Conservation (phyloP, 1,284 basidiomycete species). For the Apiotrichum siamense region DNA sequence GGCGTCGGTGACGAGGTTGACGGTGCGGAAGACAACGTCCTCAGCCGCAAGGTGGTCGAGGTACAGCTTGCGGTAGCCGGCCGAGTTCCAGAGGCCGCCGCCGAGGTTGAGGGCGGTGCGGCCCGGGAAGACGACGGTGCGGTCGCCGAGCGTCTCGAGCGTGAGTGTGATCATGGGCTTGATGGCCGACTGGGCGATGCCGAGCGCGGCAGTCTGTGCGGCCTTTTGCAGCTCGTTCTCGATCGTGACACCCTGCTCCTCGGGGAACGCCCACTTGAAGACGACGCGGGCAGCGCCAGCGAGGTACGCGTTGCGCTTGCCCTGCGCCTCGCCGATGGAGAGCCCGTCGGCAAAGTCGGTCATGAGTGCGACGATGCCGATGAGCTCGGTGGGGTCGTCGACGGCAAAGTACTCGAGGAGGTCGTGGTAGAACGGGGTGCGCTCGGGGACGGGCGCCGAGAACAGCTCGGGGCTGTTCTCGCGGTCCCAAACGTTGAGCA, state of each 20-base stretch:
- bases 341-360: slow-evolving; percentile 22
- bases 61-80: slow-evolving; percentile 30
- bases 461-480: slow-evolving; percentile 25
- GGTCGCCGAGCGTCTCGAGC: slow-evolving; percentile 32
- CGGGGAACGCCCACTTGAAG: slow-evolving; percentile 37
- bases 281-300: slow-evolving; percentile 36
- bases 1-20: slow-evolving; percentile 32
- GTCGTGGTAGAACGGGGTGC: slow-evolving; percentile 31
- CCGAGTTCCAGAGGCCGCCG: slow-evolving; percentile 36
- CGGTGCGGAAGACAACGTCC: slow-evolving; percentile 27
- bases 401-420: slow-evolving; percentile 35
- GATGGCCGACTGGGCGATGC: slow-evolving; percentile 21
- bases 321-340: slow-evolving; percentile 27
- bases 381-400: slow-evolving; percentile 31
- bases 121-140: slow-evolving; percentile 25
- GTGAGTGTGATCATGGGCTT: slow-evolving; percentile 28
- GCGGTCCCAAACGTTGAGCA: slow-evolving; percentile 31
- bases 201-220: slow-evolving; percentile 23
- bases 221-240: slow-evolving; percentile 5
- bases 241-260: slow-evolving; percentile 14
- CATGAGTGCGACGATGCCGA: slow-evolving; percentile 30
- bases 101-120: slow-evolving; percentile 31
- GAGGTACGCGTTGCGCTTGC: slow-evolving; percentile 35
- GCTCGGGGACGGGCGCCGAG: slow-evolving; percentile 15
- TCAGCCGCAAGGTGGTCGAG: slow-evolving; percentile 24